Conservation (phyloP, 495 filamentous ascomycete genomes). For the Hypoxylon perforatum region DNA sequence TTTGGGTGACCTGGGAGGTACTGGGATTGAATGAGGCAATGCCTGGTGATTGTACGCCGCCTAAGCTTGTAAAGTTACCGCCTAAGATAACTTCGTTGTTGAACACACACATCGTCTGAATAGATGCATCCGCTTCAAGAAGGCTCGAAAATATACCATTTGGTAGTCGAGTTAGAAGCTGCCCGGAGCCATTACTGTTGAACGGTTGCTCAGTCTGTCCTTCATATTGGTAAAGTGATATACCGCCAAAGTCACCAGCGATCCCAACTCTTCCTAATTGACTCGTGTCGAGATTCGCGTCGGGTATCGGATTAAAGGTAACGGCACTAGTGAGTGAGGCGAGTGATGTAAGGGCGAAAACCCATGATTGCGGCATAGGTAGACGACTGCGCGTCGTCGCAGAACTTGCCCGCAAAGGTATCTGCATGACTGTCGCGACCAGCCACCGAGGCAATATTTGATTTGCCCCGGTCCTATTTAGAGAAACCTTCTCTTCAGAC, state of each 20-base stretch:
- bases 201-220: slow-evolving; percentile 77
- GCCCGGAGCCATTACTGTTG: slow-evolving; percentile 79
- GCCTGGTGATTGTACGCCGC: slow-evolving; percentile 76
- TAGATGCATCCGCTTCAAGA: slow-evolving; percentile 80
- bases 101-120: slow-evolving; percentile 88
- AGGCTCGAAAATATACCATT: slow-evolving; percentile 84
- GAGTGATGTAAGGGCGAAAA: slow-evolving; percentile 54
- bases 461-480: slow-evolving; percentile 39
- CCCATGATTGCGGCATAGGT: slow-evolving; percentile 38
- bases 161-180: slow-evolving; percentile 83
- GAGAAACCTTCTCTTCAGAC: slow-evolving; percentile 18
- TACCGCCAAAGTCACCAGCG: slow-evolving; percentile 88
- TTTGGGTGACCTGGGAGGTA: slow-evolving; percentile 71
- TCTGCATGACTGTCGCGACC: slow-evolving; percentile 51
- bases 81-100: slow-evolving; percentile 80
- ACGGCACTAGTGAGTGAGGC: slow-evolving; percentile 67
- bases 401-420: slow-evolving; percentile 48
- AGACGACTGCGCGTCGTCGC: slow-evolving; percentile 48
- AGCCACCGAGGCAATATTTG: slow-evolving; percentile 26
- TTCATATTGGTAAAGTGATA: slow-evolving; percentile 88
- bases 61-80: slow-evolving; percentile 96
- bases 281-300: slow-evolving; percentile 84
- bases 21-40: slow-evolving; percentile 83
- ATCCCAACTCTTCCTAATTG: slow-evolving; percentile 85
- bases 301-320: slow-evolving; percentile 74